phyloP scores from a whole-genome alignment of 1,284 basidiomycete genomes.

The Retiboletus fuscus region DNA sequence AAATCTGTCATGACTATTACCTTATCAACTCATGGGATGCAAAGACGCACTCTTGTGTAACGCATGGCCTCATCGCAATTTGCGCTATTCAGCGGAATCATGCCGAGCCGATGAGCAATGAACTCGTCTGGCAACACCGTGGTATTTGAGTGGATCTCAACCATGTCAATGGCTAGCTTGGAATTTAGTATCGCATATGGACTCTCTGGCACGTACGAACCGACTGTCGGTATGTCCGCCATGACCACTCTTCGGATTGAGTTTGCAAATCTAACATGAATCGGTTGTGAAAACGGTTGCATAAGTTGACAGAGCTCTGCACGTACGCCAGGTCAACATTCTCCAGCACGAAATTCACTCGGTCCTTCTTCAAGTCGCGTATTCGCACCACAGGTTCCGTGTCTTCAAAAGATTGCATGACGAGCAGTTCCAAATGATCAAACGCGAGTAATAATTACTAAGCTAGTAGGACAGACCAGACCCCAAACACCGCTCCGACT shows the following conservation, averaged over 20 bases:
- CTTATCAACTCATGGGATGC: slow-evolving; percentile 6
- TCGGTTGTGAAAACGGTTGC: slow-evolving; percentile 27
- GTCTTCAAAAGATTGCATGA: slow-evolving; percentile 56
- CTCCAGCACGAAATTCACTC: slow-evolving; percentile 89
- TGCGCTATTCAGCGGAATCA: slow-evolving; percentile 90
- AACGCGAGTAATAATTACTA: slow-evolving; percentile 20
- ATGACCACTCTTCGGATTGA: slow-evolving; percentile 91
- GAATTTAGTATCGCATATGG: slow-evolving; percentile 16
- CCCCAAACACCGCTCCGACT: slow-evolving; percentile 40
- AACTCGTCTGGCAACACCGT: slow-evolving; percentile 97
- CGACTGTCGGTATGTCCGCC: slow-evolving; percentile 94
- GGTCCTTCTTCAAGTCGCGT: slow-evolving; percentile 81
- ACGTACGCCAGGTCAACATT: slow-evolving; percentile 92
- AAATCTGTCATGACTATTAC: slow-evolving; percentile 24
- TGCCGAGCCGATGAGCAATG: slow-evolving; percentile 94
- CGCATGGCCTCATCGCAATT: slow-evolving; percentile 89
- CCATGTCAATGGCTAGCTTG: slow-evolving; percentile 91
- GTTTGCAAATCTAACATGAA: slow-evolving; percentile 79
- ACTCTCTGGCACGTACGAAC: slow-evolving; percentile 60
- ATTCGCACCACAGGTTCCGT: slow-evolving; percentile 78
- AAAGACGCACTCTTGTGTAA: slow-evolving; percentile 76
- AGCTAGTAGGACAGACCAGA: slow-evolving; percentile 18
- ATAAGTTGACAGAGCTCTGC: slow-evolving; percentile 11
- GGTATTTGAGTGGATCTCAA: slow-evolving; percentile 93
- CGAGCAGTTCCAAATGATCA: slow-evolving; percentile 10